phyloP scores from a whole-genome alignment of 371 early-diverging fungal genomes.

The Cladochytrium tenue region DNA sequence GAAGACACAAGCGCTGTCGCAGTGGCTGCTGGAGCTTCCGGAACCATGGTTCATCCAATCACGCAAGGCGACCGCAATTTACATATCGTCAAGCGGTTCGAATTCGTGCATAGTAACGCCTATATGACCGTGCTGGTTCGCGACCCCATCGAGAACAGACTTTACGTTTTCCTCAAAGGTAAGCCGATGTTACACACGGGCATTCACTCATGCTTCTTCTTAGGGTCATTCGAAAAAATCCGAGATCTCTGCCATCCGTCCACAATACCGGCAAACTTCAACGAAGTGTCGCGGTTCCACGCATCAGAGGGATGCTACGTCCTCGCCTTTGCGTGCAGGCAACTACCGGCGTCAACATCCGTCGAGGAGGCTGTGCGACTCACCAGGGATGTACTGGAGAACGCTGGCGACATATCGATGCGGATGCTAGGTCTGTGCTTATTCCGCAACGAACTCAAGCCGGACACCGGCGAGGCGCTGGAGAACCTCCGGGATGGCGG shows the following conservation, averaged over 20 bases:
- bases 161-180: constrained; percentile 71
- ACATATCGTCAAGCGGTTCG: constrained; percentile 68
- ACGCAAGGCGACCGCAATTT: constrained; percentile 20
- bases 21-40: constrained; percentile 36
- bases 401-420: constrained; percentile 30
- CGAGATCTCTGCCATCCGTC: constrained; percentile 44
- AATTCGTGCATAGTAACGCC: constrained; percentile 82
- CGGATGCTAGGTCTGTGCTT: constrained; percentile 69
- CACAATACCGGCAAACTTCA: constrained; percentile 69
- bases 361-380: constrained; percentile 33
- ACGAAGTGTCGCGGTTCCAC: constrained; percentile 51
- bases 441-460: constrained; percentile 81
- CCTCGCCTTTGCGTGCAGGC: constrained; percentile 67
- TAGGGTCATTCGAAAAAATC: constrained; percentile 75
- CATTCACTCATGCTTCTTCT: background rate
- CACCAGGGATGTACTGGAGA: constrained; percentile 66
- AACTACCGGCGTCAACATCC: constrained; percentile 38
- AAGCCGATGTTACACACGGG: constrained; percentile 40
- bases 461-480: constrained; percentile 69
- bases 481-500: constrained; percentile 70
- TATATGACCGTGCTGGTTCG: constrained; percentile 81
- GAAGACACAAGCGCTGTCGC: constrained; percentile 11
- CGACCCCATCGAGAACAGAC: constrained; percentile 40
- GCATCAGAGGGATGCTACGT: constrained; percentile 78
- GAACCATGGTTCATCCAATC: constrained; percentile 23